These are phyloP conservation scores for Leptomonas pyrrhocoris DNA, from an alignment of 208 protist genomes.

Conservation along the genomic window DNA sequence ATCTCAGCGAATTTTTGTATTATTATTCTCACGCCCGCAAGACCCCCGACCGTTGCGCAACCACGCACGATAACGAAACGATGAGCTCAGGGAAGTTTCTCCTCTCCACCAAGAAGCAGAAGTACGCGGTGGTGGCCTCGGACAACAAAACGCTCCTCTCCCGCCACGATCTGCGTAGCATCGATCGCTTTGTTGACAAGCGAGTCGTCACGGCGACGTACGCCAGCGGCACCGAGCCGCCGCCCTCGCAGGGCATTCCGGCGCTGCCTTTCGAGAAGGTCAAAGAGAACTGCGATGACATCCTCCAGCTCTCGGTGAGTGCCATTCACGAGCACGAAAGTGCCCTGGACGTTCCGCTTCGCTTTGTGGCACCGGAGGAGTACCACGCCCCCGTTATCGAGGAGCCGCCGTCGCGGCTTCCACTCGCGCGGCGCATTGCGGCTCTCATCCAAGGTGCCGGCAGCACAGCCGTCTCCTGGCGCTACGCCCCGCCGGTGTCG, in stretches of 20 bases:
- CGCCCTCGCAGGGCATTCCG: constrained; percentile 58
- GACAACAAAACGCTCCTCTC: constrained; percentile 53
- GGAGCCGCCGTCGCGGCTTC: constrained; percentile 64
- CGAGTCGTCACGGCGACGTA: constrained; percentile 40
- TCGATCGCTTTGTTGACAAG: constrained; percentile 60
- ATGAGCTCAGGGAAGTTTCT: constrained; percentile 38
- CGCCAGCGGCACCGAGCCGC: constrained; percentile 22
- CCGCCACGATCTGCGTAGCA: constrained; percentile 49
- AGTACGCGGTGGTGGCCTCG: constrained; percentile 63
- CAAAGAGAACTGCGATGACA: constrained; percentile 47
- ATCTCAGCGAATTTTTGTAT: background rate
- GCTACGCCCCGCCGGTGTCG: constrained; percentile 13
- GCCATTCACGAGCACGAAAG: constrained; percentile 57
- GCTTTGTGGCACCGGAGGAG: constrained; percentile 75
- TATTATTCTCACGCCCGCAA: background rate
- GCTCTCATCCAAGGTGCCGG: constrained; percentile 75
- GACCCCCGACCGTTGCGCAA: background rate
- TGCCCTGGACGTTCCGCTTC: constrained; percentile 80
- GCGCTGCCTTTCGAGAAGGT: constrained; percentile 63
- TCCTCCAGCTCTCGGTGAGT: constrained; percentile 51
- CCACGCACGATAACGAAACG: background rate
- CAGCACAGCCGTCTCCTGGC: constrained; percentile 61
- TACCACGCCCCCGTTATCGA: constrained; percentile 66
- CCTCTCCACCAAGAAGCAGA: constrained; percentile 51
- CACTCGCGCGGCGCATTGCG: constrained; percentile 65